phyloP scores from a whole-genome alignment of 2,329 filamentous ascomycete species.

The Monosporascus sp. region DNA sequence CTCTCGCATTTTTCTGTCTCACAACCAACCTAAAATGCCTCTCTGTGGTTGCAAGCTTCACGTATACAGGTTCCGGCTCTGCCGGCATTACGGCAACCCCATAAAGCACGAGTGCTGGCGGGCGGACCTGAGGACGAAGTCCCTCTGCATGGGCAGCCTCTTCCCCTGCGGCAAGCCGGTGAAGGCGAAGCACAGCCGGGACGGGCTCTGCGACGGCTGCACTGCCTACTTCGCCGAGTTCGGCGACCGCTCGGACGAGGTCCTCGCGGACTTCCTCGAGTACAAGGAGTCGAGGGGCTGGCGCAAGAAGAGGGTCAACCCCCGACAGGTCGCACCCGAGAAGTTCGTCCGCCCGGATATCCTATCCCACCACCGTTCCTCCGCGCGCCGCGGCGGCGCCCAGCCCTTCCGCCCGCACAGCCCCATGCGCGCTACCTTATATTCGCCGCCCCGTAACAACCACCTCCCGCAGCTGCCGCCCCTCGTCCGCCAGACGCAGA shows the following conservation, averaged over 20 bases:
- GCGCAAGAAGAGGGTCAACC: slow-evolving; percentile 10
- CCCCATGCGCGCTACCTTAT: slow-evolving; percentile 1
- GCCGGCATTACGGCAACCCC: slow-evolving; percentile 17
- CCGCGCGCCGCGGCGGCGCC: background rate
- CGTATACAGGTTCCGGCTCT: slow-evolving; percentile 12
- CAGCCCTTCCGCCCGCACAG: slow-evolving; percentile 3
- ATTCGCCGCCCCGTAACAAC: background rate
- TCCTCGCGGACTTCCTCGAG: slow-evolving; percentile 16
- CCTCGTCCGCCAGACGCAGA: background rate
- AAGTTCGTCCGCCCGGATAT: slow-evolving; percentile 9
- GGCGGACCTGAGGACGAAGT: slow-evolving; percentile 8
- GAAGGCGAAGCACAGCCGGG: background rate
- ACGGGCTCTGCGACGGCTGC: slow-evolving; percentile 13
- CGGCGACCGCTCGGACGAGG: slow-evolving; percentile 7
- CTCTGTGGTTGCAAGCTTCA: slow-evolving; percentile 13
- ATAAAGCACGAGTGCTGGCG: slow-evolving; percentile 10
- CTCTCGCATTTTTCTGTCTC: background rate
- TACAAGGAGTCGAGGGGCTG: slow-evolving; percentile 17
- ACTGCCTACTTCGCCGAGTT: slow-evolving; percentile 13
- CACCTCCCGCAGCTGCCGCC: slow-evolving; percentile 1
- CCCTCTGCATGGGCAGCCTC: slow-evolving; percentile 6
- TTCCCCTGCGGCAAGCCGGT: slow-evolving; percentile 9
- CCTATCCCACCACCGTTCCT: background rate
- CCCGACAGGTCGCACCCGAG: slow-evolving; percentile 8
- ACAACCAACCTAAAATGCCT: background rate